These are phyloP conservation scores for Chalaropsis ovoidea DNA, from an alignment of 2,329 filamentous ascomycete genomes.

Conservation along the genomic window DNA sequence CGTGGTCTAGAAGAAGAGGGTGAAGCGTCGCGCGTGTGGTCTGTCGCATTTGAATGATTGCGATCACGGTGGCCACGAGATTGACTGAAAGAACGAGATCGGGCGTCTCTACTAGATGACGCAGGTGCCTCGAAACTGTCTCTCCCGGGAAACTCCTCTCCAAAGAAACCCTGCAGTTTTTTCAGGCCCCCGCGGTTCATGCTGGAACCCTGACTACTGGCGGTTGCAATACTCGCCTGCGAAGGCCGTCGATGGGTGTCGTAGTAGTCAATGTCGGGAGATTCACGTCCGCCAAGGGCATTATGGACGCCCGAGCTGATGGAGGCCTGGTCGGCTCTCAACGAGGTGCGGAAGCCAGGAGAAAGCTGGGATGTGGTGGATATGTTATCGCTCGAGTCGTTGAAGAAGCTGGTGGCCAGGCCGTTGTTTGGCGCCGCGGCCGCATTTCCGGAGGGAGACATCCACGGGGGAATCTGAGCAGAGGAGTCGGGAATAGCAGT, in stretches of 20 bases:
- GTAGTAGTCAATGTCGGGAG: conserved; percentile 50
- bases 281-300: conserved; percentile 40
- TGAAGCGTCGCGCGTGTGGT: conserved; percentile 63
- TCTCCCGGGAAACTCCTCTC: conserved; percentile 69
- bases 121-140: conserved; percentile 66
- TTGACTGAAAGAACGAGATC: conserved; percentile 54
- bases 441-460: conserved; percentile 33
- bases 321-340: conserved; percentile 23
- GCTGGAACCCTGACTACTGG: conserved; percentile 77
- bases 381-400: conserved; percentile 64
- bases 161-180: conserved; percentile 84
- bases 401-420: conserved; percentile 54
- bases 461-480: conserved; percentile 51
- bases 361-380: conserved; percentile 56
- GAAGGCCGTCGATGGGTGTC: conserved; percentile 63
- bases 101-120: conserved; percentile 48
- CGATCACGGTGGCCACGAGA: conserved; percentile 55
- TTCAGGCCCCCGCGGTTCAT: conserved; percentile 59
- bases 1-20: conserved; percentile 66
- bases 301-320: conserved; percentile 29
- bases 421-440: conserved; percentile 30
- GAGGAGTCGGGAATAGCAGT: conserved; percentile 45
- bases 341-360: conserved; percentile 48
- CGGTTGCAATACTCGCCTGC: conserved; percentile 71
- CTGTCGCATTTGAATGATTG: conserved; percentile 67